Evolutionary conservation across 257 asterid species (phyloP).

Genomic region (Solanum pimpinellifolium): DNA sequence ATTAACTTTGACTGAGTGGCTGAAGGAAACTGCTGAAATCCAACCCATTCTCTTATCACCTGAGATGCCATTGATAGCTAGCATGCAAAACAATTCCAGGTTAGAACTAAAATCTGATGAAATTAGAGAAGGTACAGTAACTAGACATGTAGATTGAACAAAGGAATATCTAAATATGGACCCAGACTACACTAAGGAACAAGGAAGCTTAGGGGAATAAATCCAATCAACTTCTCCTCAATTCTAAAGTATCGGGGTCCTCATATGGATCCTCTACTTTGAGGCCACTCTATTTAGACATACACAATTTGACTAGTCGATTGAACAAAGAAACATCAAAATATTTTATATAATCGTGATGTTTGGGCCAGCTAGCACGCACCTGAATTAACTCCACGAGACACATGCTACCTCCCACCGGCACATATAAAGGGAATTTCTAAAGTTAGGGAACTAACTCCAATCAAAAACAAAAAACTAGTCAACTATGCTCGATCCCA

Average conservation of each 20-base stretch:
- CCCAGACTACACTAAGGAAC: no score
- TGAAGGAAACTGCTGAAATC: constrained; percentile 75
- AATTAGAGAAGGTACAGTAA: not conserved
- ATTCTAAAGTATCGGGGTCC: not conserved
- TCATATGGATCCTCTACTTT: not conserved
- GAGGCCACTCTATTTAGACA: not conserved
- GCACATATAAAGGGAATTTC: not conserved
- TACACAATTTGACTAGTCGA: not conserved
- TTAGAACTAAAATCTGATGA: not conserved
- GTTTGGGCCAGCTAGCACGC: not conserved
- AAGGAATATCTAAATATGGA: not conserved
- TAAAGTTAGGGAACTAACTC: not conserved
- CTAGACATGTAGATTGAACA: not conserved
- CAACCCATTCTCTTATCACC: constrained; percentile 74
- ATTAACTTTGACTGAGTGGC: constrained; percentile 86
- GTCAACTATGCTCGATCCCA: not conserved
- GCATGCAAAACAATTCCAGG: not conserved
- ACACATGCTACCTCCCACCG: not conserved
- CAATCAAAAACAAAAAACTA: not conserved
- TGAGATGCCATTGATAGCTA: constrained; percentile 67
- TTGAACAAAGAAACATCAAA: not conserved
- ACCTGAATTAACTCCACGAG: not conserved
- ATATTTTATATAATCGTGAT: not conserved
- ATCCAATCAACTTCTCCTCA: not conserved
- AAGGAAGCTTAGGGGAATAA: not conserved